phyloP scores from a whole-genome alignment of 495 filamentous ascomycete genomes.

The Amphirosellinia nigrospora region DNA sequence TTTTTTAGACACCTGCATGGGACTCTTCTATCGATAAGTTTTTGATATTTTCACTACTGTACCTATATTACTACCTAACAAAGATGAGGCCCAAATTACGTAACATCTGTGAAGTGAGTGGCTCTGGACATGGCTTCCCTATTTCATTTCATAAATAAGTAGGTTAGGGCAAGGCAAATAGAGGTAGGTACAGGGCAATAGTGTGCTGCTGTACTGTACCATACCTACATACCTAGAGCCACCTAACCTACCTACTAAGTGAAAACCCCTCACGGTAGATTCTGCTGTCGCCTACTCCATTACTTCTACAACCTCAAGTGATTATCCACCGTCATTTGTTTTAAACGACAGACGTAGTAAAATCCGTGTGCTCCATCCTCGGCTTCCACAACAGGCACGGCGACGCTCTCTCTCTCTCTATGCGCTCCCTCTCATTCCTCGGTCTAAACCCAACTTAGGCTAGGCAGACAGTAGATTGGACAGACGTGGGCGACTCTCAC shows the following conservation, averaged over 20 bases:
- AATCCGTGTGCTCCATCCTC: background rate
- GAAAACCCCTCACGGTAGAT: background rate
- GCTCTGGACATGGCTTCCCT: background rate
- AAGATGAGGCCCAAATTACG: no score
- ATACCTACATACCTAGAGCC: no score
- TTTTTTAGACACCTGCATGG: no score
- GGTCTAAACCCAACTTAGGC: background rate
- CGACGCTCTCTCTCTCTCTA: background rate
- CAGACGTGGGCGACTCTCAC: background rate
- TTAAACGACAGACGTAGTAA: background rate
- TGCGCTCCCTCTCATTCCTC: background rate
- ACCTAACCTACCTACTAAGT: no score
- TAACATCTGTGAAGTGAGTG: no score
- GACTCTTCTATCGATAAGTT: slow-evolving; percentile 26
- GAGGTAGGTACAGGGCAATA: background rate
- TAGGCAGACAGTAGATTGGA: background rate
- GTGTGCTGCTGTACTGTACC: no score
- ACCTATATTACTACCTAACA: no score
- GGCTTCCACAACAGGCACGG: slow-evolving; percentile 5
- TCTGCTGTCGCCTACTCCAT: slow-evolving; percentile 2
- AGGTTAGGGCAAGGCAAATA: background rate
- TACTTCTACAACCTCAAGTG: slow-evolving; percentile 3
- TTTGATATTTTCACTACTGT: no score
- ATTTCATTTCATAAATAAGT: background rate
- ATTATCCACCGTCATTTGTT: background rate